Percentiles rank a stretch among this genome's conserved stretches.
These are phyloP conservation scores for Sphagnum fallax DNA, from an alignment of 228 moss, liverwort and hornwort genomes.

Conservation along the genomic window DNA sequence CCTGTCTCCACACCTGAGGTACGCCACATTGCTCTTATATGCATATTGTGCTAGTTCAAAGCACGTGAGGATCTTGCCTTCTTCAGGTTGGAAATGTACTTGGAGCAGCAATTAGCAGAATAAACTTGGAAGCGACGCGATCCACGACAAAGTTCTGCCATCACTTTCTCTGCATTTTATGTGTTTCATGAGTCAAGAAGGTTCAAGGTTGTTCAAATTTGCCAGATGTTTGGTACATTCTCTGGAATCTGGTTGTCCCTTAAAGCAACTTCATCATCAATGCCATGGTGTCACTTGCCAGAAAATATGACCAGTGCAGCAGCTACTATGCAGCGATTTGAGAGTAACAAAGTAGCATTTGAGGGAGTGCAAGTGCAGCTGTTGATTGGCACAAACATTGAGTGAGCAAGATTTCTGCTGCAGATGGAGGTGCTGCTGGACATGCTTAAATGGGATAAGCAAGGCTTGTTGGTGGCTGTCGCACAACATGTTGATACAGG, in stretches of 20 bases:
- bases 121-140: too few relatives aligned
- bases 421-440: conserved; percentile 79
- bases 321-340: neutral
- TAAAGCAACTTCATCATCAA: neutral
- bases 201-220: neutral
- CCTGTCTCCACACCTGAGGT: conserved; percentile 80
- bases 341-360: neutral
- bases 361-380: too few relatives aligned
- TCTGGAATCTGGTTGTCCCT: neutral
- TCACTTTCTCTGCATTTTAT: neutral
- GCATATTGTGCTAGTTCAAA: neutral
- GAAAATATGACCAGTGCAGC: neutral
- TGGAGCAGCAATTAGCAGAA: neutral
- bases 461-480: conserved; percentile 79
- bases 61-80: neutral
- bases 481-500: conserved; percentile 97
- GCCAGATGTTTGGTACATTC: neutral
- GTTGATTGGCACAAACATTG: too few relatives aligned
- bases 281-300: neutral
- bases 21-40: neutral
- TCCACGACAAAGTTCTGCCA: neutral
- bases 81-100: neutral
- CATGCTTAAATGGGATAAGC: conserved; percentile 88
- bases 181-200: neutral
- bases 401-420: neutral